A percentile compares a stretch with the other conserved stretches of the same genome.
Conservation (phyloP, 225 moss, liverwort and hornwort genomes). For the Bryum argenteum region DNA sequence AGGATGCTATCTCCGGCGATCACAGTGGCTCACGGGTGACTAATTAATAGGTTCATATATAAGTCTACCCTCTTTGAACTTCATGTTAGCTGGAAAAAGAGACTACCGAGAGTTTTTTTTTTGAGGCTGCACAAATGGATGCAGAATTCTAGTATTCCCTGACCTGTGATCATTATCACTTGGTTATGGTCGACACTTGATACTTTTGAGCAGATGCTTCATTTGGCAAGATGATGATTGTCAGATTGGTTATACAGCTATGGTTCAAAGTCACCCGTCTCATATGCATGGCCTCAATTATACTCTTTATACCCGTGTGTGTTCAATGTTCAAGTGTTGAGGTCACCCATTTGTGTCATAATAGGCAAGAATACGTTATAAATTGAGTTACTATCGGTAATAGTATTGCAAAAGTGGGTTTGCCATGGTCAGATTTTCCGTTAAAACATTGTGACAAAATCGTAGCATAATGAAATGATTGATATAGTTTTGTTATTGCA, state of each 20-base stretch:
- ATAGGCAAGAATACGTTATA: no score
- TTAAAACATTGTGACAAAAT: no score
- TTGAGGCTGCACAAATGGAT: background rate
- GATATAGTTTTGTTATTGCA: no score
- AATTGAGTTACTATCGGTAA: no score
- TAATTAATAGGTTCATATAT: slow-evolving; percentile 18
- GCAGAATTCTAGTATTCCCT: background rate
- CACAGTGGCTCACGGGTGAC: slow-evolving; percentile 2
- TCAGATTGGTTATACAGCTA: slow-evolving; percentile 4
- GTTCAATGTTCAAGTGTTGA: no score
- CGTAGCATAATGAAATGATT: no score
- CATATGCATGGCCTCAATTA: background rate
- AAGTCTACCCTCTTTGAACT: background rate
- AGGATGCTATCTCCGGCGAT: slow-evolving; percentile 33
- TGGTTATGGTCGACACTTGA: slow-evolving; percentile 12
- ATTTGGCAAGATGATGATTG: background rate
- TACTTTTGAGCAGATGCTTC: background rate
- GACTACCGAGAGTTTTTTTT: background rate
- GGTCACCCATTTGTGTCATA: no score
- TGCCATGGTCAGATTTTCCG: no score
- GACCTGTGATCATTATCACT: slow-evolving; percentile 33
- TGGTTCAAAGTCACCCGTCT: no score
- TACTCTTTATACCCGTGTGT: no score
- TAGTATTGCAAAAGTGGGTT: no score
- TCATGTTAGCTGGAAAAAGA: slow-evolving; percentile 16